Evolutionary conservation across 257 asterid species (phyloP).

Genomic region (Plantago major): DNA sequence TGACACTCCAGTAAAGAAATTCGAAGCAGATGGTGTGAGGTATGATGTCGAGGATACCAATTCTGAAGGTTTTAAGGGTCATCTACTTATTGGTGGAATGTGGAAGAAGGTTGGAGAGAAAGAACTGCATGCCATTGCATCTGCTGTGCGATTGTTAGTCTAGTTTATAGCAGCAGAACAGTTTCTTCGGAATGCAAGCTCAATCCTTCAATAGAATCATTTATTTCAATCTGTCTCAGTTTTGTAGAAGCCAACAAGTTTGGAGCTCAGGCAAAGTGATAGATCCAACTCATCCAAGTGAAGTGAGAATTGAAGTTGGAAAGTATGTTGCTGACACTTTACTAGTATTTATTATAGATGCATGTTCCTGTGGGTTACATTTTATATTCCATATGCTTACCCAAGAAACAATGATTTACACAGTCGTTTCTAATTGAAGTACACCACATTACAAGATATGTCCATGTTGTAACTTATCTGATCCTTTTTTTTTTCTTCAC

Average conservation of each 20-base stretch:
- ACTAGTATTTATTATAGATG: too few relatives aligned
- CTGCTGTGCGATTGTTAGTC: conserved; percentile 47
- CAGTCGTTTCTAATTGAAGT: too few relatives aligned
- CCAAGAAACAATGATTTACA: too few relatives aligned
- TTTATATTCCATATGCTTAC: too few relatives aligned
- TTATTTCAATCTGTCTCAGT: background rate
- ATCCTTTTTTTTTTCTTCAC: too few relatives aligned
- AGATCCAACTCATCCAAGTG: conserved; percentile 2
- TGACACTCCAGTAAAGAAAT: conserved; percentile 21
- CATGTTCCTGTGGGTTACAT: too few relatives aligned
- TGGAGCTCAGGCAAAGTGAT: too few relatives aligned
- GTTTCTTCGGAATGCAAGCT: background rate
- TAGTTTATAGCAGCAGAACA: conserved; percentile 8
- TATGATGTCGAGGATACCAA: conserved; percentile 6
- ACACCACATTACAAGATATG: too few relatives aligned
- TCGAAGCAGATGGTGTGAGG: conserved; percentile 20
- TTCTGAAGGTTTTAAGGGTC: conserved; percentile 38
- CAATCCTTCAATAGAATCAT: background rate
- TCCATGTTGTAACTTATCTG: too few relatives aligned
- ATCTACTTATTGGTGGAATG: conserved; percentile 59
- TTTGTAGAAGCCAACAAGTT: background rate
- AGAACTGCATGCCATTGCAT: conserved; percentile 50
- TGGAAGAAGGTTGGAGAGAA: conserved; percentile 54
- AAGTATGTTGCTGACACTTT: background rate
- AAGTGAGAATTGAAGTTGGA: too few relatives aligned